These are phyloP conservation scores for Syncephalastrum monosporum DNA, from an alignment of 371 early-diverging fungal species.

Conservation along the genomic window DNA sequence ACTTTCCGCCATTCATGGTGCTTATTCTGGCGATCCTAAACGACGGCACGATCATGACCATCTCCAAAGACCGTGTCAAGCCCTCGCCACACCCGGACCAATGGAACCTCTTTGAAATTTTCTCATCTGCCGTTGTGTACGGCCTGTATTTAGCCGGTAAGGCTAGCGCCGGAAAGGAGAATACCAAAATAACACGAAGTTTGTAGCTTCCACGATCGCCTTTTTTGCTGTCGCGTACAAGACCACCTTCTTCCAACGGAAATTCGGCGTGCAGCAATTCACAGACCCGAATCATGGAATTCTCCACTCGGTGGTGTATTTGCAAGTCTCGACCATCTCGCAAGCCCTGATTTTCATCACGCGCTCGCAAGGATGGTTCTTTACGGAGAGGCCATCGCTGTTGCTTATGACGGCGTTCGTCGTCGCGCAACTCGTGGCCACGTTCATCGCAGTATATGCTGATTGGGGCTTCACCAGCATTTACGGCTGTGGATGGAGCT, in stretches of 20 bases:
- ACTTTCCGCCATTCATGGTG: slow-evolving; percentile 65
- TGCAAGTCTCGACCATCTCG: slow-evolving; percentile 55
- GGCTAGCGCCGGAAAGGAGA: too few relatives aligned
- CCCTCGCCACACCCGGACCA: slow-evolving; percentile 57
- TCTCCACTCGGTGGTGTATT: slow-evolving; percentile 51
- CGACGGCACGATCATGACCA: slow-evolving; percentile 64
- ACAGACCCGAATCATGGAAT: slow-evolving; percentile 30
- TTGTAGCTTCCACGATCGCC: slow-evolving; percentile 40
- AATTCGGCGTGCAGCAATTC: slow-evolving; percentile 38
- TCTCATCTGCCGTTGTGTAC: slow-evolving; percentile 52
- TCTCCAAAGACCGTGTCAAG: slow-evolving; percentile 56
- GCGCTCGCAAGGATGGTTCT: slow-evolving; percentile 54
- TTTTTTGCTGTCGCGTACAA: slow-evolving; percentile 47
- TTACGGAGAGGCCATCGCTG: slow-evolving; percentile 47
- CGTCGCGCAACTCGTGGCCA: slow-evolving; percentile 53
- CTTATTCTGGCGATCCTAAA: slow-evolving; percentile 60
- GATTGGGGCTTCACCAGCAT: slow-evolving; percentile 58
- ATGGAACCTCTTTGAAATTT: slow-evolving; percentile 60
- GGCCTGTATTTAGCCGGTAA: slow-evolving; percentile 48
- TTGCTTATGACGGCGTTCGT: slow-evolving; percentile 47
- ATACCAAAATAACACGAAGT: too few relatives aligned
- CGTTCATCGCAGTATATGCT: slow-evolving; percentile 56
- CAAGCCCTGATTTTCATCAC: slow-evolving; percentile 56
- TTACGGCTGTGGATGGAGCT: slow-evolving; percentile 50
- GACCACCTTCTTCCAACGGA: slow-evolving; percentile 45